Evolutionary conservation across 768 basidiomycete genomes (phyloP), one percentile per base, ranked within the genome.

Genomic region (Russula griseocarnosa): DNA sequence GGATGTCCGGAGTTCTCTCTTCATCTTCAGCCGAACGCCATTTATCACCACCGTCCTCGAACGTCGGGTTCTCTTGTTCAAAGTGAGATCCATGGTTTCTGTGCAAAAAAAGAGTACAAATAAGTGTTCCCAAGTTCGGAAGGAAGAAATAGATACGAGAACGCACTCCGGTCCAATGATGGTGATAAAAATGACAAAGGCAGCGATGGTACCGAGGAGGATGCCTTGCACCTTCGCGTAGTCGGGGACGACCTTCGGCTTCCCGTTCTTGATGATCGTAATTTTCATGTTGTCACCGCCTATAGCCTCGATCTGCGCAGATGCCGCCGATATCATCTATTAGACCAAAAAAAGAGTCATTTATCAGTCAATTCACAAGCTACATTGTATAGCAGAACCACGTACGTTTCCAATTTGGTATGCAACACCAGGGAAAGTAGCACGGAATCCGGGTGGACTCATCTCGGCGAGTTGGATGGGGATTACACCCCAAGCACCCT

Each of bases 141-240:
- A 42, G n/a, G 0, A 50, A 50, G 24, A 26, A n/a, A 18, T 16
- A n/a, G 38, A 14, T 14, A 49, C 36, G 42, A 60, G 20, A 14
- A 81, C 88, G 62, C 67, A 87, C 86, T 87, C 86, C 0, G 90
- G 87, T 3, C 94, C 94, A 61, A 96, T 73, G 66, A 92, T 76
- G 14, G 87, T 87, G 69, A 91, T 80, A 71, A 92, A 32, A 51
- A 96, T 74, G 49, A 92, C 84, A 67, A 88, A 95, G 0, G 84
- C 86, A 1, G 90, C 80, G 22, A 97, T 88, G 28, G 82, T 80
- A 9, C 94, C 94, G 52, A 97, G 87, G 42, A 98, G 79, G 70
- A 98, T 94, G 46, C 90, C 91, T 77, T 92, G 90, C 5, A 91
- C 90, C 24, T 74, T 79, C 16, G 78, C 81, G 60, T 82, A 82